These are phyloP conservation scores for Tetrahymena borealis DNA, from an alignment of 73 alveolate genomes.

Conservation along the genomic window DNA sequence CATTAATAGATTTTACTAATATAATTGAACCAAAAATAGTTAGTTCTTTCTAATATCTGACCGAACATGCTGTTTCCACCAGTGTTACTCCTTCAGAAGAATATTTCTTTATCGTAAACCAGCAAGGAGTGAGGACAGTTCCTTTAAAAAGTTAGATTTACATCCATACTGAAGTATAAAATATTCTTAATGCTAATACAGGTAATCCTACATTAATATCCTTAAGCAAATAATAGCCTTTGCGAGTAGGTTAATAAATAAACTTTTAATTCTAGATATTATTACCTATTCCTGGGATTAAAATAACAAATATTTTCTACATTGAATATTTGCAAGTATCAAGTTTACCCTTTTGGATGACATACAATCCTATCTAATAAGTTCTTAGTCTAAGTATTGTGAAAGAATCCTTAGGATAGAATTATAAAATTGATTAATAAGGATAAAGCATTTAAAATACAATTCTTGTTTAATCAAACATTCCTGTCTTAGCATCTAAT, in stretches of 20 bases:
- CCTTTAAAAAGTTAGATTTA: background rate
- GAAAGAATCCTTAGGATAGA: background rate
- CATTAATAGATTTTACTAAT: background rate
- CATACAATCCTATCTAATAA: background rate
- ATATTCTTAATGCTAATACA: background rate
- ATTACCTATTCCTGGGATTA: background rate
- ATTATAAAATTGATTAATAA: background rate
- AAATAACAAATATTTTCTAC: background rate
- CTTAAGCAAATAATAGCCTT: background rate
- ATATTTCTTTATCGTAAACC: background rate
- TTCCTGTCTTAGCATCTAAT: background rate
- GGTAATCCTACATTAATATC: background rate
- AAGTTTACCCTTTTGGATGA: background rate
- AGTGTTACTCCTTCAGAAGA: background rate
- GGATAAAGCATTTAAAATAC: background rate
- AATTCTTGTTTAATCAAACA: background rate
- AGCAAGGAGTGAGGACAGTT: background rate
- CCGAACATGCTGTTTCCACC: background rate
- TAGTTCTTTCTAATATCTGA: background rate
- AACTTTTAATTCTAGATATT: background rate
- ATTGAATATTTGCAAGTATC: background rate
- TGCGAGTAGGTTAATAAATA: background rate
- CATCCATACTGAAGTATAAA: background rate
- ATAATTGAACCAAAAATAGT: background rate
- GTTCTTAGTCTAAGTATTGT: background rate